phyloP scores from a whole-genome alignment of 1,139 yeast species.

The Debaryomyces nepalensis region DNA sequence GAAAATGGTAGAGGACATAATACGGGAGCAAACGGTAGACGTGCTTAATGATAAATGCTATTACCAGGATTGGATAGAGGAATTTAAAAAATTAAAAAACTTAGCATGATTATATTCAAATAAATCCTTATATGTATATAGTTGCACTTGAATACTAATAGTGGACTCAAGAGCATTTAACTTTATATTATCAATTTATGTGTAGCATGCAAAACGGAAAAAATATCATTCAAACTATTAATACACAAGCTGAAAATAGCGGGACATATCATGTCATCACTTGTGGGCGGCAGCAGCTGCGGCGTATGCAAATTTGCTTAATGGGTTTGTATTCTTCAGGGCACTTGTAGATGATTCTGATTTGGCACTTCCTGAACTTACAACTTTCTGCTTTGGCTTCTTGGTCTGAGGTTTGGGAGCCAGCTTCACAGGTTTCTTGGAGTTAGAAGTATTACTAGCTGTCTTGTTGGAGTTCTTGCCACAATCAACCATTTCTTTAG shows the following conservation, averaged over 20 bases:
- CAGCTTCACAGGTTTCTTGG: neutral
- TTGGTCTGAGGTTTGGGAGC: constrained; percentile 10
- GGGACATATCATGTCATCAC: constrained; percentile 13
- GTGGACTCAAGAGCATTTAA: neutral
- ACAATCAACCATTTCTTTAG: constrained; percentile 40
- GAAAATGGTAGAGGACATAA: constrained; percentile 36
- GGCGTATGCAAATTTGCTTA: constrained; percentile 47
- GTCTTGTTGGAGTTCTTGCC: constrained; percentile 5
- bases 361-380: constrained; percentile 11
- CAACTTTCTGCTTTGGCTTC: constrained; percentile 14
- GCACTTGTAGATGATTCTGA: constrained; percentile 15
- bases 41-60: constrained; percentile 44
- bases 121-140: constrained; percentile 8
- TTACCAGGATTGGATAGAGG: constrained; percentile 40
- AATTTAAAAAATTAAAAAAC: constrained; percentile 19
- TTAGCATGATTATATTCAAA: constrained; percentile 5
- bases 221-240: neutral
- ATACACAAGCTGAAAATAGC: constrained; percentile 4
- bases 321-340: constrained; percentile 15
- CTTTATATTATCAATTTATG: constrained; percentile 2
- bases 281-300: constrained; percentile 54
- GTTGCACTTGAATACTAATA: constrained; percentile 4
- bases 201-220: constrained; percentile 7
- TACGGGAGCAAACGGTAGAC: constrained; percentile 37
- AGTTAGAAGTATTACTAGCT: constrained; percentile 7